These are phyloP conservation scores for Capsicum pubescens DNA, from an alignment of 257 asterid species.

Conservation along the genomic window DNA sequence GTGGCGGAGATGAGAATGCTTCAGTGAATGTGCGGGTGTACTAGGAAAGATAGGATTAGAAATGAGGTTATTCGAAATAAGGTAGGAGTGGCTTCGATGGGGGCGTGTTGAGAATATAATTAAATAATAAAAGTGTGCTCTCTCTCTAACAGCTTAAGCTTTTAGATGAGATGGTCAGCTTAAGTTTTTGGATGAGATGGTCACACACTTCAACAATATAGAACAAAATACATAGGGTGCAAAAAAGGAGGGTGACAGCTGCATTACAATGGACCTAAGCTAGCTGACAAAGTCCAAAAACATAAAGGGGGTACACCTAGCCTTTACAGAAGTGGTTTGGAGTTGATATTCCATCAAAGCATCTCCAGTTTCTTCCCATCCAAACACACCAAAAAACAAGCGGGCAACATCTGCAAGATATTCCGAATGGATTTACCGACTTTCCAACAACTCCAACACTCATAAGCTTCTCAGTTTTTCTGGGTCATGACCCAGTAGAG, in stretches of 20 bases:
- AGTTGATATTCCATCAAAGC: background rate
- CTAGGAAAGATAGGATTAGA: no score
- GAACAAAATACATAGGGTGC: background rate
- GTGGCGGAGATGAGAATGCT: no score
- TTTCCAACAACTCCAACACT: background rate
- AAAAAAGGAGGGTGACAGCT: background rate
- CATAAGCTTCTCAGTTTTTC: background rate
- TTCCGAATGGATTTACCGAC: background rate
- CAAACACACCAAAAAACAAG: background rate
- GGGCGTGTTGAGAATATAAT: no score
- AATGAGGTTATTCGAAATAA: no score
- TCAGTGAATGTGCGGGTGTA: no score
- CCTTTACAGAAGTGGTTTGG: background rate
- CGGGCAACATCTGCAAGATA: background rate
- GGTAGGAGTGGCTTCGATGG: no score
- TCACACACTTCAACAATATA: no score
- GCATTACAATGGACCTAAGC: slow-evolving; percentile 5
- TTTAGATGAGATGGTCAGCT: no score
- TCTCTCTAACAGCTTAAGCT: no score
- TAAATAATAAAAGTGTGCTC: no score
- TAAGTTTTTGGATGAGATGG: no score
- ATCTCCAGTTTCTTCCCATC: slow-evolving; percentile 1
- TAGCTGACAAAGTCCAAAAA: background rate
- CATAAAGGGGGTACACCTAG: background rate
- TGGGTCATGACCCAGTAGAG: background rate